Base-by-base conservation (phyloP, 176 grass and related monocot species). In the Carex scoparia region DNA sequence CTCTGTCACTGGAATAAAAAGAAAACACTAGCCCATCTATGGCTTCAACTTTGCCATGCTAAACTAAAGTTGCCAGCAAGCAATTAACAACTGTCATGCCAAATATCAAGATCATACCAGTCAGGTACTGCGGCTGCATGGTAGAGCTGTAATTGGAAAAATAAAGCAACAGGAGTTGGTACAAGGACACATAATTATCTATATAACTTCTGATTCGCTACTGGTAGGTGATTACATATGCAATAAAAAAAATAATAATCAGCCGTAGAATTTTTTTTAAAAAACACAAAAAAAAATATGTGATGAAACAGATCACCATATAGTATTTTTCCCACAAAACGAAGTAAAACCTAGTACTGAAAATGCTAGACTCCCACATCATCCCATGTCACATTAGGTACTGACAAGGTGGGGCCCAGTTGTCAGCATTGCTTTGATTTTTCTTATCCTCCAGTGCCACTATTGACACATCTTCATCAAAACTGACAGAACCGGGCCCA, bases 301-400 rank as follows among this genome's bases (percentile, higher is more conserved):
- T 23, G 70, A 74, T 19, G 16, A 53, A 76, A 76, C 10, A 54
- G 3, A 54, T 75, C 71, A 3, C 10, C 6, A 75, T 6, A 54
- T 7, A 76, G 71, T 15, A 76, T 14, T 55, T 61, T n/a, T 1
- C 13, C 38, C 38, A 42, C 55, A 14, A 30, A 18, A 27, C 27
- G 2, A 58, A 84, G 35, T 9, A 80, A 66, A 78, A 88, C n/a
- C 8, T 10, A 82, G 23, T 33, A 83, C 40, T 16, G 4, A 42
- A 40, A 62, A 85, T 58, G 19, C 51, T 35, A 2, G 27, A 12
- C 95, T 27, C 95, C 95, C 86, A 98, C 93, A 85, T 98, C 95
- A 28, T 87, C 85, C 93, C 95, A 98, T 80, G 89, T 93, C 61
- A 98, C 88, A 64, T 95, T 94, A 83, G 95, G 95, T 72, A 98